These are phyloP conservation scores for Cynara cardunculus DNA, from an alignment of 129 eudicot genomes.

Conservation along the genomic window DNA sequence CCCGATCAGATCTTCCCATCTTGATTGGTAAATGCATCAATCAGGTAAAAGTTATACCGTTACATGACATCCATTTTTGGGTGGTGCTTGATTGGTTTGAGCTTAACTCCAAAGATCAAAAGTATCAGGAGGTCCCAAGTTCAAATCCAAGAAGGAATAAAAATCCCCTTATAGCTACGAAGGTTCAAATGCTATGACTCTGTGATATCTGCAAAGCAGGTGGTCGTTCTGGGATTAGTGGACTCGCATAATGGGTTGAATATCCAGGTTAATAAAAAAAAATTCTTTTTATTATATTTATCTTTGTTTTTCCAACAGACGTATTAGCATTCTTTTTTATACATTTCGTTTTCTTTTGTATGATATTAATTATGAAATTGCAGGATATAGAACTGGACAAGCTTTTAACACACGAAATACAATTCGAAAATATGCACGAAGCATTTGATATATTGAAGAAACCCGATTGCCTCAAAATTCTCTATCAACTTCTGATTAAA, in stretches of 20 bases:
- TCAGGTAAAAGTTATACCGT: conserved; percentile 8
- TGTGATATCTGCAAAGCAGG: no score
- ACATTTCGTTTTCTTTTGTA: neutral
- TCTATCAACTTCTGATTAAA: conserved; percentile 28
- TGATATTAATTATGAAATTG: neutral
- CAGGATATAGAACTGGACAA: conserved; percentile 46
- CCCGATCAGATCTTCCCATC: conserved; percentile 40
- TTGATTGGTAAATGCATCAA: conserved; percentile 38
- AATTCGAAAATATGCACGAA: conserved; percentile 29
- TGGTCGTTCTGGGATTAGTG: no score
- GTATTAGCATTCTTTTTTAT: no score
- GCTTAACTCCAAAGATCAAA: no score
- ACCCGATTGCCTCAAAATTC: conserved; percentile 36
- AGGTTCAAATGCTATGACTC: no score
- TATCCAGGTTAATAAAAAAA: no score
- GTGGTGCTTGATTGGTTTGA: no score
- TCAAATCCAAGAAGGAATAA: no score
- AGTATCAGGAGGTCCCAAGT: no score
- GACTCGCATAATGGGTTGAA: no score
- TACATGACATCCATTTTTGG: neutral
- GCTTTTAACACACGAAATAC: conserved; percentile 47
- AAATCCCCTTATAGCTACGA: no score
- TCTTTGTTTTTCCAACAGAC: neutral
- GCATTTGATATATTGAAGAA: conserved; percentile 41
- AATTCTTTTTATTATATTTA: neutral